phyloP scores from a whole-genome alignment of 2,329 filamentous ascomycete species.

The Allantophomopsis lycopodina region DNA sequence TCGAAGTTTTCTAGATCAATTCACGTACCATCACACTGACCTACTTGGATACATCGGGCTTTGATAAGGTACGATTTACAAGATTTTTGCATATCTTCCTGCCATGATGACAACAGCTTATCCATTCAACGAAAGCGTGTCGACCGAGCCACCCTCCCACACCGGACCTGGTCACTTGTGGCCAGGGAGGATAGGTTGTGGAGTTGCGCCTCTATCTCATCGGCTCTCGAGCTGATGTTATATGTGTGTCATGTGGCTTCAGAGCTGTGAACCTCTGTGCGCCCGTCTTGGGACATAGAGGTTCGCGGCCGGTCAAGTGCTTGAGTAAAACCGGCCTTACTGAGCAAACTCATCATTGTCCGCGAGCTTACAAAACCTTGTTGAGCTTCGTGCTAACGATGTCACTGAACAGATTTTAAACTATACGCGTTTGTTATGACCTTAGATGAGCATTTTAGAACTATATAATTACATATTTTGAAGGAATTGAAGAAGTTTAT shows the following conservation, averaged over 20 bases:
- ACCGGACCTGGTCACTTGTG: slow-evolving; percentile 39
- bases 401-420: no score
- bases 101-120: slow-evolving; percentile 52
- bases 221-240: slow-evolving; percentile 11
- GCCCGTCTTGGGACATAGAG: slow-evolving; percentile 42
- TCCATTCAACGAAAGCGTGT: slow-evolving; percentile 62
- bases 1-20: slow-evolving; percentile 6
- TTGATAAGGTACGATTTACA: slow-evolving; percentile 8
- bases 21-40: slow-evolving; percentile 22
- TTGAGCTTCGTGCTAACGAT: no score
- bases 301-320: slow-evolving; percentile 42
- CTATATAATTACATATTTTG: no score
- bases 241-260: slow-evolving; percentile 42
- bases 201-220: slow-evolving; percentile 38
- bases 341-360: slow-evolving; percentile 25
- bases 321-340: slow-evolving; percentile 58
- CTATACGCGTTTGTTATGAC: no score
- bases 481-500: no score
- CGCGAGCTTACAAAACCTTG: neutral
- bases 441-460: no score
- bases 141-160: slow-evolving; percentile 60
- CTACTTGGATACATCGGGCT: no score
- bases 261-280: slow-evolving; percentile 32
- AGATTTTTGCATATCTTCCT: slow-evolving; percentile 2
- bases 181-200: slow-evolving; percentile 59